phyloP scores from a whole-genome alignment of 306 rosid species.

The Casuarina equisetifolia region DNA sequence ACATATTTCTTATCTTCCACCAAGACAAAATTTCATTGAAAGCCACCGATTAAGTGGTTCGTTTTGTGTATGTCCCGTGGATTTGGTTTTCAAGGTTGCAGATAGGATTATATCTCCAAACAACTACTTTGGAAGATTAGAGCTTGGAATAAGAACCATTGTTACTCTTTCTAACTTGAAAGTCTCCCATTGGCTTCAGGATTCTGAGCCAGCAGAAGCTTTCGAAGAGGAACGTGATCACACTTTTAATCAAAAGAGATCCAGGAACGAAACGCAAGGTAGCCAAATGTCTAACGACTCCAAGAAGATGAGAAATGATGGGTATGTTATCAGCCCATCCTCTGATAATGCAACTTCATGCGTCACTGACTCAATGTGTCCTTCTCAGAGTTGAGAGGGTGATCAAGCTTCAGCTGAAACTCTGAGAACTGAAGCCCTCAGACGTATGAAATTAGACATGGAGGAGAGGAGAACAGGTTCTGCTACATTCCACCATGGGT shows the following conservation, averaged over 20 bases:
- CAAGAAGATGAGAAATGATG: slow-evolving; percentile 26
- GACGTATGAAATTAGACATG: slow-evolving; percentile 66
- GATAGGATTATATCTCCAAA: background rate
- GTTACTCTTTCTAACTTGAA: background rate
- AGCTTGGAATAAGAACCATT: slow-evolving; percentile 15
- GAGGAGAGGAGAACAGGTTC: slow-evolving; percentile 73
- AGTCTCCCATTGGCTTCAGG: slow-evolving; percentile 38
- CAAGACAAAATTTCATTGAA: background rate
- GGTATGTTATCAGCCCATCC: slow-evolving; percentile 12
- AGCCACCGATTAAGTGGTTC: background rate
- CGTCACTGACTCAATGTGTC: slow-evolving; percentile 15
- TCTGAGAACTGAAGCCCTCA: slow-evolving; percentile 46
- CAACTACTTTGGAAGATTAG: background rate
- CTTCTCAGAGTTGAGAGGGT: slow-evolving; percentile 26
- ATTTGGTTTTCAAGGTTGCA: background rate
- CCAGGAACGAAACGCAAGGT: slow-evolving; percentile 24
- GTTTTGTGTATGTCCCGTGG: background rate
- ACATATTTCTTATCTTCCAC: background rate
- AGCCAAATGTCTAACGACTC: slow-evolving; percentile 13
- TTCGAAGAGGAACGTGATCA: slow-evolving; percentile 8
- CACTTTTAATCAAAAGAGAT: slow-evolving; percentile 29
- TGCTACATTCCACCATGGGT: slow-evolving; percentile 64
- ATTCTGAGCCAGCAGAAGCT: slow-evolving; percentile 31
- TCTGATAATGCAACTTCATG: slow-evolving; percentile 20
- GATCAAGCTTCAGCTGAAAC: slow-evolving; percentile 28